These are phyloP conservation scores for Lumnitzera littorea DNA, from an alignment of 345 rosid species.

Conservation along the genomic window DNA sequence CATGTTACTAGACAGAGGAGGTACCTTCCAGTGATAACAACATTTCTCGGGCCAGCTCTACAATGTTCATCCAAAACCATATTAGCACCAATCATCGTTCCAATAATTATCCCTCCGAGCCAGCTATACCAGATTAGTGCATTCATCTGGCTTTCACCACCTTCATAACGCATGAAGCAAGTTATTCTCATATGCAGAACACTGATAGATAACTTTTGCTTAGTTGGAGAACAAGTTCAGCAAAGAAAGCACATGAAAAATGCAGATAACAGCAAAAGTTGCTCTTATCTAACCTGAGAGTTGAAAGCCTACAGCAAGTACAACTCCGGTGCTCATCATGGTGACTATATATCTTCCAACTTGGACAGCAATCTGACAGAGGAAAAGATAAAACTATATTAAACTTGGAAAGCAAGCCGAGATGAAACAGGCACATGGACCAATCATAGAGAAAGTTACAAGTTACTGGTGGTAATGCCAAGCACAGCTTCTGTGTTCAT, in stretches of 20 bases:
- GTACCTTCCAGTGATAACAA: conserved; percentile 95
- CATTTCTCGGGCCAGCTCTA: conserved; percentile 89
- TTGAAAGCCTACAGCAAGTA: conserved; percentile 77
- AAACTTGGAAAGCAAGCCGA: background rate
- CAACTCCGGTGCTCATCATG: conserved; percentile 88
- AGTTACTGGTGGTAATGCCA: too few relatives aligned
- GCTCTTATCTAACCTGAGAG: conserved; percentile 55
- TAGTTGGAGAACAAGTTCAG: background rate
- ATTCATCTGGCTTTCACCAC: conserved; percentile 84
- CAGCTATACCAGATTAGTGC: conserved; percentile 90
- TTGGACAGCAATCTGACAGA: conserved; percentile 61
- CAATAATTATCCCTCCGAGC: conserved; percentile 93
- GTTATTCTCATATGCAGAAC: conserved; percentile 9
- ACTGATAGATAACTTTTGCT: background rate
- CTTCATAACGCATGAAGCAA: conserved; percentile 30
- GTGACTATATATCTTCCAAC: conserved; percentile 90
- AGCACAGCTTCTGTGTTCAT: too few relatives aligned
- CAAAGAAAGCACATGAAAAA: background rate
- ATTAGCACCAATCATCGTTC: conserved; percentile 90
- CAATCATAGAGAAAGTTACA: background rate
- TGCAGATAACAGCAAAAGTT: background rate
- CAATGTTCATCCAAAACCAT: conserved; percentile 90
- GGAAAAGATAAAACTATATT: background rate
- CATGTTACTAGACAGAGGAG: background rate
- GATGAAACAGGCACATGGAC: background rate